Evolutionary conservation across 2,329 filamentous ascomycete species (phyloP), one percentile per base, ranked within the genome.

Genomic region (Elsinoe necatrix): DNA sequence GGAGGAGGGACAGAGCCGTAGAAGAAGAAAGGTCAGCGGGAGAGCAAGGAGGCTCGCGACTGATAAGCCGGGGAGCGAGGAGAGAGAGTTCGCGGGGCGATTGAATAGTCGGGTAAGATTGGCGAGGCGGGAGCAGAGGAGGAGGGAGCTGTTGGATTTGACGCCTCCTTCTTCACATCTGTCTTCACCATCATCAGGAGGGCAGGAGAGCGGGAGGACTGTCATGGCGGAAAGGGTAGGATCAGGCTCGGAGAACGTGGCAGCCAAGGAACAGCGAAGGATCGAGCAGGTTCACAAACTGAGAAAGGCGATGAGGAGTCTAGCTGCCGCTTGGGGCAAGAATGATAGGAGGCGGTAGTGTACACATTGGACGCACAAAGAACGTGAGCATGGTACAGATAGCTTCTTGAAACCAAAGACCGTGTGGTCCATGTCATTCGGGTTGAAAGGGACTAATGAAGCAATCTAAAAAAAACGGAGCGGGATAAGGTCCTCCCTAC

Each of bases 391-490:
- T 29, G 4, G 9, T 29, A 9, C 27, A 29, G 4, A 9, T 9
- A 29, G 4, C 27, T 37, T 14, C 14, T 12, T 4, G 14, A 11
- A 37, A n/a, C 5, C 5, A 37, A 14, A 6, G 34, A 37, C 34
- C 34, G 4, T 14, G 34, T 37, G 34, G 34, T 37, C 34, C 3
- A 11, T 37, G n/a, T 14, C 34, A 37, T 37, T 37, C 34, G 14
- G 34, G 4, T 12, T 12, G 34, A 37, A 37, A n/a, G 14, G 34
- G 4, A 11, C 27, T 45, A 45, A 23, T 45, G 18, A 37, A 23
- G 18, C 48, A 52, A 52, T 52, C 48, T 52, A 52, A 52, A 34
- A 50, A 39, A 6, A 4, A 4, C 34, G 48, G 48, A 37, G 48
- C 47, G 31, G 21, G 27, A 29, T 4, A 29, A 29, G 9, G 20